Percentiles rank a stretch among this genome's conserved stretches.
phyloP scores from a whole-genome alignment of 2,329 filamentous ascomycete species.

The Leptographium procerum region DNA sequence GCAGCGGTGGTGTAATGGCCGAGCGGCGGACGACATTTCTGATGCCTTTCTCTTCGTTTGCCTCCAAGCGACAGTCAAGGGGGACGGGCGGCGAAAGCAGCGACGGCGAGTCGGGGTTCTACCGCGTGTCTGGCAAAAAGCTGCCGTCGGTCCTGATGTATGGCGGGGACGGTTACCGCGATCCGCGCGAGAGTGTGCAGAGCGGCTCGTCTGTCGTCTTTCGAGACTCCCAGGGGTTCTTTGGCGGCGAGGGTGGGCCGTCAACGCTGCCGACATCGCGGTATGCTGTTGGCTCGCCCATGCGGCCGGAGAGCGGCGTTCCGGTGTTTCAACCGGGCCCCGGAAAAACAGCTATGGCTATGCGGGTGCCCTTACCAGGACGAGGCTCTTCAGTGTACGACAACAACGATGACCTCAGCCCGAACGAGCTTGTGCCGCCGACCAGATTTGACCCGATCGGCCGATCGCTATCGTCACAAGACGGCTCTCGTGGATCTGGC shows the following conservation, averaged over 20 bases:
- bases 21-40: slow-evolving; percentile 34
- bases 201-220: slow-evolving; percentile 7
- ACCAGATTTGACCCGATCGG: slow-evolving; percentile 11
- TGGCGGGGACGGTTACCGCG: slow-evolving; percentile 49
- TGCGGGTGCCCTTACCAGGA: slow-evolving; percentile 42
- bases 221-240: slow-evolving; percentile 19
- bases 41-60: slow-evolving; percentile 25
- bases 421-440: slow-evolving; percentile 5
- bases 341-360: slow-evolving; percentile 26
- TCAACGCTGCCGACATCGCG: slow-evolving; percentile 16
- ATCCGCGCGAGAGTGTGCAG: slow-evolving; percentile 16
- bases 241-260: slow-evolving; percentile 18
- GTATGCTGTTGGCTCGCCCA: slow-evolving; percentile 43
- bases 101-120: slow-evolving; percentile 43
- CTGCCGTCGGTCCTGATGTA: slow-evolving; percentile 49
- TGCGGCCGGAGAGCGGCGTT: slow-evolving; percentile 49
- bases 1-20: slow-evolving; percentile 25
- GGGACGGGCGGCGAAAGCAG: slow-evolving; percentile 15
- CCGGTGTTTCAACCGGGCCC: slow-evolving; percentile 55
- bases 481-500: slow-evolving; percentile 8
- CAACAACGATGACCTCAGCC: not conserved
- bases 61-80: slow-evolving; percentile 21
- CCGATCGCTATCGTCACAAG: slow-evolving; percentile 11
- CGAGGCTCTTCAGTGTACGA: slow-evolving; percentile 34
- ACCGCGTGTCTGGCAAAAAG: slow-evolving; percentile 54